Evolutionary conservation across 345 rosid genomes (phyloP), one percentile per base, ranked within the genome.

Genomic region (Linum tenue): DNA sequence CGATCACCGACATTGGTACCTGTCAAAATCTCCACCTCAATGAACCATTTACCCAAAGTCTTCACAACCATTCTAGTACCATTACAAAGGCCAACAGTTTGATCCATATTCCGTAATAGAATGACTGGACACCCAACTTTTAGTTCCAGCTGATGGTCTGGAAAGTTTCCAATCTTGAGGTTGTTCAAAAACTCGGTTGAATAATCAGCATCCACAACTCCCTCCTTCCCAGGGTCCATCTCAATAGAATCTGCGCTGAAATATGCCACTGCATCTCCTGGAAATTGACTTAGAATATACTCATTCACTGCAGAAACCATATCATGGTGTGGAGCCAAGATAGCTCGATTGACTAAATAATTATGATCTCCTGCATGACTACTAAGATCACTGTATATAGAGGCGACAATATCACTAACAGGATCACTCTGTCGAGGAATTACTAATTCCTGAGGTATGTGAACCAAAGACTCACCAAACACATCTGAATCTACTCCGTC

Each of bases 111-210:
- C 11, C 53, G 53, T 9, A 48, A 48, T 15, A 48, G 14, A 9
- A 48, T 48, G 53, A 48, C 15, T 9, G 53, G 53, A 12, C 9
- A 2, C 14, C 53, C 53, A 48, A 48, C 14, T 48, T 48, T 48
- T 2, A 48, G 53, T 15, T 48, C 7, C 11, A 48, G 11, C 2
- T 7, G 14, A 48, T 48, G 53, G 14, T 48, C n/a, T 55, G 57
- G 8, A 63, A 10, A 12, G 44, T 38, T 16, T 53, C 14, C 14
- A 36, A 59, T 58, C 37, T 51, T 42, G 2, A 60, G 7, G 0
- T 36, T 7, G 2, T 65, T 71, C 4, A 62, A n/a, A 55, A 62
- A 69, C 39, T 69, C 62, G 17, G 51, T 8, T 0, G 66, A 55
- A 9, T 9, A 48, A 9, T 48, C 53, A 9, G 53, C 53, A 2